A percentile compares a stretch with the other conserved stretches of the same genome.
phyloP scores from a whole-genome alignment of 345 rosid species.

The Citrus inodora region DNA sequence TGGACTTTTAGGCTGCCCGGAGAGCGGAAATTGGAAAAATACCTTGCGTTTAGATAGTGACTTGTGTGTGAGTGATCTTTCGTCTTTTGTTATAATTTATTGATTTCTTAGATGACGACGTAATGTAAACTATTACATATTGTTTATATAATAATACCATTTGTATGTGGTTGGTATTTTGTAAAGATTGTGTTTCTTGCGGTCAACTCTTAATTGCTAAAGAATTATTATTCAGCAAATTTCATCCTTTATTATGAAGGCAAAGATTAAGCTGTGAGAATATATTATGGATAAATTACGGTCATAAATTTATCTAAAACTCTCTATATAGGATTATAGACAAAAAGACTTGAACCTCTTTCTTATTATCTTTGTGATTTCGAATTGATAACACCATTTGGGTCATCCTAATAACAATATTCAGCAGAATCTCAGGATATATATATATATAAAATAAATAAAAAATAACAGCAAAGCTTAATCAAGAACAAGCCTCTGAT shows the following conservation, averaged over 20 bases:
- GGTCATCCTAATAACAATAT: background rate
- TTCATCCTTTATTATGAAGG: background rate
- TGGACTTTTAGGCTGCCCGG: conserved; percentile 31
- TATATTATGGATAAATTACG: background rate
- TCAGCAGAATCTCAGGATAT: background rate
- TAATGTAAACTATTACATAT: background rate
- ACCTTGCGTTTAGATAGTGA: conserved; percentile 25
- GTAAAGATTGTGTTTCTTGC: background rate
- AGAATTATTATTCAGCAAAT: background rate
- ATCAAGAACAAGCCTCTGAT: background rate
- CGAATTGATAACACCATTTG: background rate
- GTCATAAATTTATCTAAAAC: no score
- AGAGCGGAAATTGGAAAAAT: background rate
- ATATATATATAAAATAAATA: background rate
- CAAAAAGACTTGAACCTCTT: background rate
- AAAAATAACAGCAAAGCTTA: background rate
- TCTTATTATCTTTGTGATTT: background rate
- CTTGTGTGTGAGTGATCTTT: conserved; percentile 19
- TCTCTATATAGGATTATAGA: no score
- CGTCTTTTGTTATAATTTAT: conserved; percentile 1
- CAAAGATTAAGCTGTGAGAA: background rate
- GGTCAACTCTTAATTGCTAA: background rate
- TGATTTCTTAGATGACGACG: background rate
- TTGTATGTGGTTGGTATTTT: background rate
- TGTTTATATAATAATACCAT: no score